A percentile compares a stretch with the other conserved stretches of the same genome.
These are phyloP conservation scores for Angophora floribunda DNA, from an alignment of 345 rosid species.

Conservation along the genomic window DNA sequence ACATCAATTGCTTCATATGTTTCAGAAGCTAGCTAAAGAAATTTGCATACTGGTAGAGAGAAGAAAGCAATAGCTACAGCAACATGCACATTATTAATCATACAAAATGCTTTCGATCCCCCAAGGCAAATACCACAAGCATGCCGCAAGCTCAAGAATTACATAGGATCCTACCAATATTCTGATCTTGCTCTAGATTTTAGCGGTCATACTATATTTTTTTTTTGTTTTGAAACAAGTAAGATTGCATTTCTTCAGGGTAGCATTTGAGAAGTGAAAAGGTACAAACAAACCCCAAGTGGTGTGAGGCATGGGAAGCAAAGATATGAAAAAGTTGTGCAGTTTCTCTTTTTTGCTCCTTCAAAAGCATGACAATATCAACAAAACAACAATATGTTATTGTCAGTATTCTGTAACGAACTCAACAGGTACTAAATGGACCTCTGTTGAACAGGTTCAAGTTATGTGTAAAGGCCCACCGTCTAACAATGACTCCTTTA, in stretches of 20 bases:
- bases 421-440: background rate
- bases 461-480: background rate
- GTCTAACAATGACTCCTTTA: background rate
- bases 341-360: background rate
- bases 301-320: background rate
- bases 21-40: no score
- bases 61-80: conserved; percentile 1
- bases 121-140: background rate
- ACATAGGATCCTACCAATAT: background rate
- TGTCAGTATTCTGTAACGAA: background rate
- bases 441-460: background rate
- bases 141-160: background rate
- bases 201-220: background rate
- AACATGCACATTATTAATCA: background rate
- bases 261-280: background rate
- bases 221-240: background rate
- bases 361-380: background rate
- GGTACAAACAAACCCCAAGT: background rate
- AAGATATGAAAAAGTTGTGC: background rate
- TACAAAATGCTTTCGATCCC: background rate
- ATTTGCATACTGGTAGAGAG: no score
- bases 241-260: background rate
- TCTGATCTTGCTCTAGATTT: background rate
- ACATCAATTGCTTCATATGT: no score
- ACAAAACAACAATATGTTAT: background rate